Conservation (phyloP, 2,329 filamentous ascomycete species). For the Neonectria neomacrospora region DNA sequence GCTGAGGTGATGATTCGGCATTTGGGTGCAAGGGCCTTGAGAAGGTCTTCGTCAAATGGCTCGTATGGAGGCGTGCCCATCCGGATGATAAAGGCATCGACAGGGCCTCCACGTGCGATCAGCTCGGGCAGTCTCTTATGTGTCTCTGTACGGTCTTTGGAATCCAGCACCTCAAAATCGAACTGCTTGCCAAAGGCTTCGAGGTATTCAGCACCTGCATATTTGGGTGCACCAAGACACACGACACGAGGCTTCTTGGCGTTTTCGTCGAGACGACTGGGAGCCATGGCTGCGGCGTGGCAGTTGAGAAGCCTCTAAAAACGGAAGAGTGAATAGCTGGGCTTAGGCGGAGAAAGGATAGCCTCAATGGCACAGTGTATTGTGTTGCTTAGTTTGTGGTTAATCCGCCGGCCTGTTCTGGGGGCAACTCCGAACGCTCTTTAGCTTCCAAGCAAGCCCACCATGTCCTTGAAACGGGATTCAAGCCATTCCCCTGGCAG, state of each 20-base stretch:
- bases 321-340: neutral
- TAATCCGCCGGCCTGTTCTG: neutral
- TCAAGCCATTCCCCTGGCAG: neutral
- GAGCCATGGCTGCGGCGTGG: slow-evolving; percentile 23
- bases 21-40: slow-evolving; percentile 51
- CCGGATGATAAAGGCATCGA: slow-evolving; percentile 59
- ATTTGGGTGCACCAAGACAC: slow-evolving; percentile 52
- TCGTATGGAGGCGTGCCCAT: slow-evolving; percentile 62
- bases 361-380: neutral
- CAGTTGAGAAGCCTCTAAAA: neutral
- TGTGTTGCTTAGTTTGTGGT: neutral
- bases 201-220: slow-evolving; percentile 52
- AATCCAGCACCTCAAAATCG: slow-evolving; percentile 50
- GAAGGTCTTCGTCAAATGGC: slow-evolving; percentile 58
- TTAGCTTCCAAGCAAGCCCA: neutral
- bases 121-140: slow-evolving; percentile 49
- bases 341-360: neutral
- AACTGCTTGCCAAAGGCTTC: slow-evolving; percentile 50
- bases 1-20: slow-evolving; percentile 59
- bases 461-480: neutral
- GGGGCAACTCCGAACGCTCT: neutral
- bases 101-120: slow-evolving; percentile 49
- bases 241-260: slow-evolving; percentile 53
- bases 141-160: slow-evolving; percentile 50
- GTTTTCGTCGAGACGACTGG: slow-evolving; percentile 23